These are phyloP conservation scores for Xylaria sp. DNA, from an alignment of 2,329 filamentous ascomycete genomes.

Conservation along the genomic window DNA sequence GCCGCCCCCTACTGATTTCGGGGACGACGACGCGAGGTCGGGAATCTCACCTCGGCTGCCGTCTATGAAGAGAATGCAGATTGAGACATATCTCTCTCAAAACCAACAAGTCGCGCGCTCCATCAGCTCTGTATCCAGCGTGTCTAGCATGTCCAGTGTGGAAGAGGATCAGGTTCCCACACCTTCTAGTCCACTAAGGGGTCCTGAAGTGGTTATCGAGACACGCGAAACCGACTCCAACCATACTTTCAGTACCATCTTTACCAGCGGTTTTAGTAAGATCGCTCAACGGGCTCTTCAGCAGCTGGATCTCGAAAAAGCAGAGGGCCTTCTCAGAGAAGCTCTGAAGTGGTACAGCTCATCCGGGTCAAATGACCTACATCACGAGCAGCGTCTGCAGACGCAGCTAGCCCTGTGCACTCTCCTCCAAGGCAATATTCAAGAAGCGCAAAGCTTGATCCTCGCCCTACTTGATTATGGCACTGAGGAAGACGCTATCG, in stretches of 20 bases:
- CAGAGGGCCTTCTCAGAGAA: conserved; percentile 33
- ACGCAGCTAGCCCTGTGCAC: conserved; percentile 36
- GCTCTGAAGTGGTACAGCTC: conserved; percentile 35
- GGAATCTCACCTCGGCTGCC: conserved; percentile 26
- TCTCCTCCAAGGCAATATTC: conserved; percentile 33
- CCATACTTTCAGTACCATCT: conserved; percentile 32
- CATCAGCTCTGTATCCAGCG: conserved; percentile 10
- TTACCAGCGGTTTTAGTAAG: conserved; percentile 35
- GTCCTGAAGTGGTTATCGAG: background rate
- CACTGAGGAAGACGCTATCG: conserved; percentile 21
- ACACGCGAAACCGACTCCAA: conserved; percentile 19
- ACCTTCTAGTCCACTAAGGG: background rate
- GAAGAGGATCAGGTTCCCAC: conserved; percentile 1
- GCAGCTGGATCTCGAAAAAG: conserved; percentile 33
- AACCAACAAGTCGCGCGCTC: conserved; percentile 22
- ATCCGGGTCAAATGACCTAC: conserved; percentile 31
- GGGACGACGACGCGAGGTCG: conserved; percentile 33
- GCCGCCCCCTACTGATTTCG: conserved; percentile 34
- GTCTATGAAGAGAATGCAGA: conserved; percentile 35
- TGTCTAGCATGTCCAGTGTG: background rate
- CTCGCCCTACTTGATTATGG: conserved; percentile 23
- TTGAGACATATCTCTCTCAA: conserved; percentile 35
- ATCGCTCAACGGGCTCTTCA: conserved; percentile 37
- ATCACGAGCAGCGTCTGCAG: conserved; percentile 31
- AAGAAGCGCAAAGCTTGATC: conserved; percentile 32